Evolutionary conservation across 1,284 basidiomycete species (phyloP).

Genomic region (Ceratobasidium sp.): DNA sequence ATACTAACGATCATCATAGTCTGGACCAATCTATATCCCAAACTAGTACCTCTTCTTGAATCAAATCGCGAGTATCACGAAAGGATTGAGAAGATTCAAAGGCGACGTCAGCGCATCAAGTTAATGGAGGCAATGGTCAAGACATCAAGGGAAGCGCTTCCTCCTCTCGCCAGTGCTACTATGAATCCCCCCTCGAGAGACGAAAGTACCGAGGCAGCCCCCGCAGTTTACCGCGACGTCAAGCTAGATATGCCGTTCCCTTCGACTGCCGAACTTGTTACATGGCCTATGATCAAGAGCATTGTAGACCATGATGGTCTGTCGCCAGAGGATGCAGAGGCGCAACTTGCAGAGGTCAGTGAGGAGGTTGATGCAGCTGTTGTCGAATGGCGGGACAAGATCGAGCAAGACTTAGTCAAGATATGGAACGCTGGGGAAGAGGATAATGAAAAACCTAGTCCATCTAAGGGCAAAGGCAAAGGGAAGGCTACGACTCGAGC

Average conservation of each 20-base stretch:
- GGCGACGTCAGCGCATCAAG: neutral
- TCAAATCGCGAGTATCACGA: neutral
- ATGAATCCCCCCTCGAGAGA: neutral
- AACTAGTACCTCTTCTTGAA: neutral
- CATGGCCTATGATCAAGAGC: too few relatives aligned
- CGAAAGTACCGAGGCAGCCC: neutral
- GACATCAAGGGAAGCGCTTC: neutral
- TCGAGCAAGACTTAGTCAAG: conserved; percentile 11
- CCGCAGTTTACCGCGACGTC: neutral
- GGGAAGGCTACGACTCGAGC: neutral
- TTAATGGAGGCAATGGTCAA: neutral
- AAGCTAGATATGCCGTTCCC: neutral
- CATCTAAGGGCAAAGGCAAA: too few relatives aligned
- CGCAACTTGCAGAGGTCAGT: neutral
- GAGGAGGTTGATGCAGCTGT: neutral
- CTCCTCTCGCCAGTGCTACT: neutral
- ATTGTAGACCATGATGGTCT: neutral
- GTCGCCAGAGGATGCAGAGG: neutral
- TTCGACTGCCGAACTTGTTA: too few relatives aligned
- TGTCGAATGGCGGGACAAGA: neutral
- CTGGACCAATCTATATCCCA: neutral
- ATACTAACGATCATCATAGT: too few relatives aligned
- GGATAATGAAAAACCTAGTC: too few relatives aligned
- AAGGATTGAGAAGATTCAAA: neutral
- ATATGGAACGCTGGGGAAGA: neutral